Base-by-base conservation (phyloP, 2,329 filamentous ascomycete species). In the Diaporthe sp. region DNA sequence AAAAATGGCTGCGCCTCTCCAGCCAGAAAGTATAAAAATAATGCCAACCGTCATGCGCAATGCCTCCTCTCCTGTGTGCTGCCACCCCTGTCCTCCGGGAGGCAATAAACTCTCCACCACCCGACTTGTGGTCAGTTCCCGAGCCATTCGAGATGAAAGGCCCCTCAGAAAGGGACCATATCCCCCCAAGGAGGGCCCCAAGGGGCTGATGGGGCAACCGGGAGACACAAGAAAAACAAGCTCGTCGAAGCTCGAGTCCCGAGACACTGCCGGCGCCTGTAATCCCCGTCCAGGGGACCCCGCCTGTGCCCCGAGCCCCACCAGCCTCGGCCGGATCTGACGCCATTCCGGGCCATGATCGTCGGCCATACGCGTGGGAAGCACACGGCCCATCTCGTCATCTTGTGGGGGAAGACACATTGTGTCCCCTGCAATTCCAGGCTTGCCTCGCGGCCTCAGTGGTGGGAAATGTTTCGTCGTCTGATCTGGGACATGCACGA, bases 321-420 rank as follows among this genome's bases (percentile, higher is more conserved):
- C 61, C 61, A n/a, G 61, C 61, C 61, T 49, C 60, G 44, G 44
- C 61, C 61, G 61, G 61, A 67, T 34, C 28, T 67, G 61, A 34
- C 42, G 44, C 61, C 61, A 67, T n/a, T 51, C 44, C 47, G 42
- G 44, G 61, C 61, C 61, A 67, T 34, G 61, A 67, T 67, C 61
- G 47, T 34, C 61, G 61, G 28, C 61, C 44, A n/a, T 7, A 67
- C 44, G 61, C 44, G 12, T 51, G 42, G 25, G 20, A 49, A 49
- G 37, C 2, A 67, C 61, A 49, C 44, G 61, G 61, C 20, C 61
- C 61, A 67, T 34, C 61, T 67, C 61, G 44, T 67, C 61, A 67
- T 67, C 44, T n/a, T 55, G 51, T 49, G 60, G n/a, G 60, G 37
- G 60, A 13, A 13, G 12, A 5, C 28, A n/a, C 28, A 28, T 6